phyloP scores from a whole-genome alignment of 163 green algal species.

The Volvox carteri region DNA sequence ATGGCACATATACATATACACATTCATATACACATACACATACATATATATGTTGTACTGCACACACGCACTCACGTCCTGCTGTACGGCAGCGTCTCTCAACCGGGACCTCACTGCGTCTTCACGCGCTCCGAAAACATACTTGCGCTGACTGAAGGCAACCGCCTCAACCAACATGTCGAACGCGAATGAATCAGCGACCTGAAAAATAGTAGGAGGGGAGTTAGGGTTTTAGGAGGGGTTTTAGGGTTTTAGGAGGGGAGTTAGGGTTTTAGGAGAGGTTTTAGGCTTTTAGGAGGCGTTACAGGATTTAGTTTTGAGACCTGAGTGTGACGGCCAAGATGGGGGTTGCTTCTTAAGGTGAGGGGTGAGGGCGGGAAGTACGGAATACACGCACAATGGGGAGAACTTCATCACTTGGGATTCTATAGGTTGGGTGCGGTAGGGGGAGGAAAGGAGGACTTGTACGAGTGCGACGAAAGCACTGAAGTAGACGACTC shows the following conservation, averaged over 20 bases:
- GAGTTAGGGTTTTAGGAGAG: not conserved
- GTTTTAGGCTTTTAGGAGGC: no score
- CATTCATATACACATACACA: not conserved
- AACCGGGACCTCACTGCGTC: constrained; percentile 52
- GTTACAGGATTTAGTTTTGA: not conserved
- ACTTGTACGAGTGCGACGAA: no score
- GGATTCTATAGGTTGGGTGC: no score
- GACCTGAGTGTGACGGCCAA: no score
- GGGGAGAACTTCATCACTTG: no score
- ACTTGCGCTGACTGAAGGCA: constrained; percentile 62
- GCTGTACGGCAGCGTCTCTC: constrained; percentile 33
- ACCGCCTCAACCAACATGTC: constrained; percentile 71
- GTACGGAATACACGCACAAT: no score
- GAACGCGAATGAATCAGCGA: constrained; percentile 60
- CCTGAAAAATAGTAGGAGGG: not conserved
- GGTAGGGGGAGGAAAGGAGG: no score
- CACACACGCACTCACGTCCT: constrained; percentile 33
- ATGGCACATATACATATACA: not conserved
- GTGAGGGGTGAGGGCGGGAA: no score
- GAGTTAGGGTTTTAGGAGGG: not conserved
- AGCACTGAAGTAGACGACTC: no score
- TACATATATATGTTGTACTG: not conserved
- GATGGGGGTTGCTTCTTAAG: no score
- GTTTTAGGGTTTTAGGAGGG: no score
- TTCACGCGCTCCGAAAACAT: constrained; percentile 13